Evolutionary conservation across 306 rosid species (phyloP).

Genomic region (Senna siamea): DNA sequence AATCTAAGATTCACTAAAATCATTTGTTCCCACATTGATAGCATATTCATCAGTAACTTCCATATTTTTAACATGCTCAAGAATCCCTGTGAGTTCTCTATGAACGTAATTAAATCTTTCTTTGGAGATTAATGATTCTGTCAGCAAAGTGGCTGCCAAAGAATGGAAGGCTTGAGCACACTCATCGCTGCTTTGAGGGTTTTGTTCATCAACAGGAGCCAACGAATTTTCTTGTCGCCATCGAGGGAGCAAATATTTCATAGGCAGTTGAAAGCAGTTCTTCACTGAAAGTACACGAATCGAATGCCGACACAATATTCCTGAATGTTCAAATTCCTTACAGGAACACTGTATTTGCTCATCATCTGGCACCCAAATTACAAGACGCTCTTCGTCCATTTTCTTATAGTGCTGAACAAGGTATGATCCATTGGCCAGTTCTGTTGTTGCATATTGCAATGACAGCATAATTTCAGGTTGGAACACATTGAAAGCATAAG

Average conservation of each 20-base stretch:
- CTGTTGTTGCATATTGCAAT: slow-evolving; percentile 53
- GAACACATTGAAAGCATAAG: slow-evolving; percentile 60
- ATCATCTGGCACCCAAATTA: slow-evolving; percentile 55
- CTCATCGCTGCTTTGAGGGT: slow-evolving; percentile 43
- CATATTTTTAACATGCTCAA: slow-evolving; percentile 59
- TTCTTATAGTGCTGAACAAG: slow-evolving; percentile 62
- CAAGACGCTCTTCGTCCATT: slow-evolving; percentile 61
- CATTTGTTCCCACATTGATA: slow-evolving; percentile 37
- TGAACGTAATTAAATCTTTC: slow-evolving; percentile 53
- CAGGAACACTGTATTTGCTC: slow-evolving; percentile 67
- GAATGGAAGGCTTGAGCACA: slow-evolving; percentile 54
- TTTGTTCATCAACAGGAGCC: slow-evolving; percentile 40
- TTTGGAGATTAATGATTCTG: slow-evolving; percentile 59
- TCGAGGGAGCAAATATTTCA: slow-evolving; percentile 57
- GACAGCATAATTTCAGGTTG: slow-evolving; percentile 58
- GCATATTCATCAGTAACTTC: slow-evolving; percentile 56
- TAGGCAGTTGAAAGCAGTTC: slow-evolving; percentile 68
- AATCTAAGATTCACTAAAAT: slow-evolving; percentile 42
- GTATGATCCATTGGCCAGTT: slow-evolving; percentile 62
- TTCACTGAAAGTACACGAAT: slow-evolving; percentile 55
- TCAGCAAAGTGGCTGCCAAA: slow-evolving; percentile 50
- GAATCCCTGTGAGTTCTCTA: slow-evolving; percentile 55
- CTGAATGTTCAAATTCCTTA: slow-evolving; percentile 71
- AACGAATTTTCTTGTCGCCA: slow-evolving; percentile 56
- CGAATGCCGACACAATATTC: slow-evolving; percentile 68